These are phyloP conservation scores for Cytospora paraplurivora DNA, from an alignment of 2,329 filamentous ascomycete genomes.

Conservation along the genomic window DNA sequence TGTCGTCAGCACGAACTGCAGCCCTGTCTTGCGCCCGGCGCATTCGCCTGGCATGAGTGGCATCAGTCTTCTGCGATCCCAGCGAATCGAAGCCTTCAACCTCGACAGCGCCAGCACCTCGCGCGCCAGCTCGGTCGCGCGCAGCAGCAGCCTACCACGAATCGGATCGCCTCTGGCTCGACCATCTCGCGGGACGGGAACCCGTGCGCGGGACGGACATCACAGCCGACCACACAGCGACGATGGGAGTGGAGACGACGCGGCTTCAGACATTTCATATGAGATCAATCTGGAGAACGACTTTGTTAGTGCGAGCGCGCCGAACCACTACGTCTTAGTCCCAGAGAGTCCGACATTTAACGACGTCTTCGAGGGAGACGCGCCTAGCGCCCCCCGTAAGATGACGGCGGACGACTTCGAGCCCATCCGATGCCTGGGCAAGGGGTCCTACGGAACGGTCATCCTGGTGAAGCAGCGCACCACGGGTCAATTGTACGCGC, in stretches of 20 bases:
- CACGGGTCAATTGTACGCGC: constrained; percentile 89
- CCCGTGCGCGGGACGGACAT: constrained; percentile 35
- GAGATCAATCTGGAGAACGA: constrained; percentile 84
- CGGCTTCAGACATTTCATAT: constrained; percentile 73
- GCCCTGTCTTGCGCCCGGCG: constrained; percentile 55
- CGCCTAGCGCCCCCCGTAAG: constrained; percentile 64
- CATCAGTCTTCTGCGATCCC: constrained; percentile 78
- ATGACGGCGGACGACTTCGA: constrained; percentile 93
- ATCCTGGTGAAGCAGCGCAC: constrained; percentile 85
- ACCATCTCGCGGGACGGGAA: constrained; percentile 32
- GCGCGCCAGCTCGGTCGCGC: constrained; percentile 58
- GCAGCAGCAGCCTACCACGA: constrained; percentile 50
- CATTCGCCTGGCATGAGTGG: constrained; percentile 64
- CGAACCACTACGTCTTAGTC: constrained; percentile 39
- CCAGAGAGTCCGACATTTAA: constrained; percentile 34
- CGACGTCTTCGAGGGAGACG: constrained; percentile 55
- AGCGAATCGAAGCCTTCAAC: constrained; percentile 72
- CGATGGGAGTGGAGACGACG: constrained; percentile 64
- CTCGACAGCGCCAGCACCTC: constrained; percentile 51
- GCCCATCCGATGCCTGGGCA: constrained; percentile 86
- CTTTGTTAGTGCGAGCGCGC: constrained; percentile 71
- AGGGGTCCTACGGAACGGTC: constrained; percentile 94
- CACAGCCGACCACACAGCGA: constrained; percentile 58
- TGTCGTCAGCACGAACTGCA: constrained; percentile 65
- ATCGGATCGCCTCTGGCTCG: constrained; percentile 37